These are phyloP conservation scores for Cryptosporidium parvum DNA, from an alignment of 169 alveolate species.

Conservation along the genomic window DNA sequence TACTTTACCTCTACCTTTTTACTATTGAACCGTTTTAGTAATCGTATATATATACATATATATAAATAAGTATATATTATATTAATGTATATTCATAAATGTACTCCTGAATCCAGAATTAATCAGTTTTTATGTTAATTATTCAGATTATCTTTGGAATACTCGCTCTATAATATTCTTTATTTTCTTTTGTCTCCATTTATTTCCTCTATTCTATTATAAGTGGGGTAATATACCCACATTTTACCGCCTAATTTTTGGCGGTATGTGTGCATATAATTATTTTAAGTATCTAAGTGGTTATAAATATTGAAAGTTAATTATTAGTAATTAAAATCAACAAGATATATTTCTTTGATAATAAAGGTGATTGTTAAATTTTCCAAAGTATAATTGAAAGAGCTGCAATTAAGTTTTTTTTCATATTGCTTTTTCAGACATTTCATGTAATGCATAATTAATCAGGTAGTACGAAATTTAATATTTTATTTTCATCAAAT, in stretches of 20 bases:
- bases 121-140: neutral
- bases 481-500: neutral
- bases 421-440: neutral
- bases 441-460: neutral
- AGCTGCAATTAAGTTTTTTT: neutral
- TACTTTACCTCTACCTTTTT: constrained; percentile 10
- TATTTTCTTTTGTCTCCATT: constrained; percentile 13
- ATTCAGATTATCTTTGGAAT: neutral
- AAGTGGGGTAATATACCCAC: constrained; percentile 14
- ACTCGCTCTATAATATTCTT: neutral
- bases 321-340: neutral
- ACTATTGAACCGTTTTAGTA: neutral
- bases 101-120: neutral
- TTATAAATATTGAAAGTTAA: neutral
- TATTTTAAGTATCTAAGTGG: neutral
- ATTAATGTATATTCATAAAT: neutral
- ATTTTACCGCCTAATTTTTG: neutral
- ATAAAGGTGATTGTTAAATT: neutral
- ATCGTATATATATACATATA: constrained; percentile 11
- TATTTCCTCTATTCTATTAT: constrained; percentile 1
- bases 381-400: neutral
- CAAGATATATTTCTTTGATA: neutral
- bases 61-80: constrained; percentile 11
- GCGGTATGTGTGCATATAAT: constrained; percentile 1
- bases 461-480: neutral